These are phyloP conservation scores for Xerocomus spinulosus DNA, from an alignment of 768 basidiomycete genomes.

Conservation along the genomic window DNA sequence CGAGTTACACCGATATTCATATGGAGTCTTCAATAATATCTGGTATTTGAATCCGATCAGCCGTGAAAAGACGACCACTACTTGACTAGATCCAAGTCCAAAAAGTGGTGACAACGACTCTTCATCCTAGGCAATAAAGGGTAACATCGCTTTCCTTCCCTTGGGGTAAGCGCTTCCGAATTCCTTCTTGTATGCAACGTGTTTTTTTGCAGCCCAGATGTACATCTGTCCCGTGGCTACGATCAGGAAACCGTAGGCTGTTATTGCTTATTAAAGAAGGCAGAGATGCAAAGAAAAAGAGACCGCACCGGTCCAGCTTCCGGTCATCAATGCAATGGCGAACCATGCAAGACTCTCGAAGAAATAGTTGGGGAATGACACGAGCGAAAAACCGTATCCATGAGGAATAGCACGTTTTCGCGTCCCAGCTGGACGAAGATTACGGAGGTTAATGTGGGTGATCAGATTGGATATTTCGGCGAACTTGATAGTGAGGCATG, in stretches of 20 bases:
- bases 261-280: neutral
- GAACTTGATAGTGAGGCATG: slow-evolving; percentile 45
- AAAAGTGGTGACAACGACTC: neutral
- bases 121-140: slow-evolving; percentile 40
- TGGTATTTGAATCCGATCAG: no score
- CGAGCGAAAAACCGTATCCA: slow-evolving; percentile 88
- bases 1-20: no score
- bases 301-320: slow-evolving; percentile 64
- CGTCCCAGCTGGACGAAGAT: slow-evolving; percentile 76
- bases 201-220: slow-evolving; percentile 90
- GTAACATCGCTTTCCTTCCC: slow-evolving; percentile 73
- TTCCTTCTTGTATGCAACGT: slow-evolving; percentile 84
- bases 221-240: slow-evolving; percentile 67
- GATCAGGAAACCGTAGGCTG: slow-evolving; percentile 62
- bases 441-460: slow-evolving; percentile 78
- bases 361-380: slow-evolving; percentile 92
- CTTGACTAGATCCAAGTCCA: neutral
- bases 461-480: slow-evolving; percentile 80
- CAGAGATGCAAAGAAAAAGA: neutral
- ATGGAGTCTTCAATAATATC: no score
- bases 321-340: slow-evolving; percentile 69
- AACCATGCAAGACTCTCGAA: slow-evolving; percentile 83
- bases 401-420: slow-evolving; percentile 78
- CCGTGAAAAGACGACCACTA: no score
- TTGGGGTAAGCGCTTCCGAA: slow-evolving; percentile 83